A percentile compares a stretch with the other conserved stretches of the same genome.
Evolutionary conservation across 1,139 yeast species (phyloP).

Genomic region (Kurtzmaniella quercitrusa): DNA sequence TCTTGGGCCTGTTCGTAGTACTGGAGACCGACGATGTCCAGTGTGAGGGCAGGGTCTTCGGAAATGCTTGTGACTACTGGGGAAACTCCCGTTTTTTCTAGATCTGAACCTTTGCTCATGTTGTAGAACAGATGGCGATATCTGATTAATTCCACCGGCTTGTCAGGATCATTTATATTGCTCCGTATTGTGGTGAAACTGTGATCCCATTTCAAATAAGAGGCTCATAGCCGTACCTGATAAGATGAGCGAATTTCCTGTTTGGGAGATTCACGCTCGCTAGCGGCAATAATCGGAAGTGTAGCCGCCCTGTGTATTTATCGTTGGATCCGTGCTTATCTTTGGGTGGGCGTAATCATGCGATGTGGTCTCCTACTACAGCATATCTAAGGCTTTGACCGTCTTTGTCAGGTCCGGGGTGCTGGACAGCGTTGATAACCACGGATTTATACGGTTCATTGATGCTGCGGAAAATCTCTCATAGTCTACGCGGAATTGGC

Average conservation of each 20-base stretch:
- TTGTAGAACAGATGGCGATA: not conserved
- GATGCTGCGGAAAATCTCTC: too few relatives aligned
- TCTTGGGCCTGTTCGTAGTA: slow-evolving; percentile 27
- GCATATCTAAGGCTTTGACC: too few relatives aligned
- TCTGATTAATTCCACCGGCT: not conserved
- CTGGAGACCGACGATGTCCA: slow-evolving; percentile 21
- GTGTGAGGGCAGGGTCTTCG: slow-evolving; percentile 4
- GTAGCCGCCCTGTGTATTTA: not conserved
- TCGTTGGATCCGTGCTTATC: not conserved
- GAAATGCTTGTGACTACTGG: not conserved
- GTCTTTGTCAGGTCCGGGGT: too few relatives aligned
- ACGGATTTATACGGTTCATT: too few relatives aligned
- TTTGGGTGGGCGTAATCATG: not conserved
- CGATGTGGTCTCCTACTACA: too few relatives aligned
- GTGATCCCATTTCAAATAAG: not conserved
- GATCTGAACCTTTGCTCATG: not conserved
- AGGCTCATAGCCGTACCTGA: not conserved
- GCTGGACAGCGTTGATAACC: too few relatives aligned
- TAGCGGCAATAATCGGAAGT: not conserved
- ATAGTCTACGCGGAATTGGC: too few relatives aligned
- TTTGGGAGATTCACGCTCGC: not conserved
- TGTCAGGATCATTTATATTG: not conserved
- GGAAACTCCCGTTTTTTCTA: not conserved
- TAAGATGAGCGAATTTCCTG: not conserved
- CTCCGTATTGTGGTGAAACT: not conserved